Conservation (phyloP, 2,329 filamentous ascomycete species). For the Ophiostoma himal-ulmi region DNA sequence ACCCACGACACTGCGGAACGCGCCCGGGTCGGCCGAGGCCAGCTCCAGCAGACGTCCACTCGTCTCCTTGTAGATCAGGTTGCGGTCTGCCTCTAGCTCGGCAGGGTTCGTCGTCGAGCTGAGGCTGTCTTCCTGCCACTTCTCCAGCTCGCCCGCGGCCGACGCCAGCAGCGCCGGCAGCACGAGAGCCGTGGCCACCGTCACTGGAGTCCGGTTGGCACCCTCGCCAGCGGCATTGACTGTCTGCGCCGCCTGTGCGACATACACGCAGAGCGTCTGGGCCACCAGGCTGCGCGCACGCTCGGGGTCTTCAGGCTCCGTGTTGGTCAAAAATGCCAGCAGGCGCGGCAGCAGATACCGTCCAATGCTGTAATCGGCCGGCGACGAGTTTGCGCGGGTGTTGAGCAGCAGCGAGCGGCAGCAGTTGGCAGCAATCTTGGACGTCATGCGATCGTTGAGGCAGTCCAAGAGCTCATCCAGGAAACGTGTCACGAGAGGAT, state of each 20-base stretch:
- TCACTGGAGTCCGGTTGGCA: constrained; percentile 41
- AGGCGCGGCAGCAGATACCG: constrained; percentile 70
- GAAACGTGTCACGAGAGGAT: constrained; percentile 68
- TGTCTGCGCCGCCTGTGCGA: constrained; percentile 36
- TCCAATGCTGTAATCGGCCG: constrained; percentile 66
- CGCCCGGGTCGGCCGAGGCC: constrained; percentile 64
- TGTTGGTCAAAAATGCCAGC: constrained; percentile 66
- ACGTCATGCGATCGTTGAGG: constrained; percentile 71
- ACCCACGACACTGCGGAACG: constrained; percentile 69
- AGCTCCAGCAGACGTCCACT: constrained; percentile 73
- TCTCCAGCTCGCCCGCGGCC: constrained; percentile 45
- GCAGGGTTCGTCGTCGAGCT: neutral
- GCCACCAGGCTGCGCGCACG: constrained; percentile 64
- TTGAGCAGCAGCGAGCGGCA: constrained; percentile 75
- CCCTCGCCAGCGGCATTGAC: constrained; percentile 20
- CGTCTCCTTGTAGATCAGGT: constrained; percentile 62
- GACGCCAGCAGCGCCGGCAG: constrained; percentile 70
- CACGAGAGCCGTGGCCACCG: constrained; percentile 66
- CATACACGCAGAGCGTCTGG: constrained; percentile 70
- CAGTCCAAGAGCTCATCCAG: constrained; percentile 80
- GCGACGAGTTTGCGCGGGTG: constrained; percentile 43
- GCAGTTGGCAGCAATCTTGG: constrained; percentile 86
- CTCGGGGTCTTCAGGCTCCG: constrained; percentile 71
- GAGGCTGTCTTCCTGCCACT: constrained; percentile 39
- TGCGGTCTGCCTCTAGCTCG: constrained; percentile 37